Evolutionary conservation across 148 eudicot species (phyloP).

Genomic region (Heliosperma pusillum): DNA sequence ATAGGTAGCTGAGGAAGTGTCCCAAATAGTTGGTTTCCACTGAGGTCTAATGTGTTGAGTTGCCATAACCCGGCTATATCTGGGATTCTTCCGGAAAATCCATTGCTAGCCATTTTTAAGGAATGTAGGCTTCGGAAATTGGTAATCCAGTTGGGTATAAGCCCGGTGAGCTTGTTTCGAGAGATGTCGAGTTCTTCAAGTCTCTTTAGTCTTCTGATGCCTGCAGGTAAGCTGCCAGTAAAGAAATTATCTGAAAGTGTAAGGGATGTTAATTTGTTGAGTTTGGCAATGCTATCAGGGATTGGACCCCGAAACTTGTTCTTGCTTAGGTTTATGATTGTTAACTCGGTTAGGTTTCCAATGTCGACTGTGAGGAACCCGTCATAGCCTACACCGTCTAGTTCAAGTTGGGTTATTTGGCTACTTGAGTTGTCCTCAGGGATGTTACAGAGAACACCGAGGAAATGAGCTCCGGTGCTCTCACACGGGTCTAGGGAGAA

Average conservation of each 20-base stretch:
- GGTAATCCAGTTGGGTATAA: slow-evolving; percentile 44
- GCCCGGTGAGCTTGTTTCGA: slow-evolving; percentile 48
- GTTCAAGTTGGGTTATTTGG: slow-evolving; percentile 40
- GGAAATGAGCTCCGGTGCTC: slow-evolving; percentile 47
- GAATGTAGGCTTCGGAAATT: slow-evolving; percentile 31
- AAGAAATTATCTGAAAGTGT: slow-evolving; percentile 46
- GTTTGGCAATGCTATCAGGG: slow-evolving; percentile 37
- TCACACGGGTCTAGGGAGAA: slow-evolving; percentile 67
- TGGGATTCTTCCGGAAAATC: slow-evolving; percentile 53
- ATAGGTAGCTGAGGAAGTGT: slow-evolving; percentile 49
- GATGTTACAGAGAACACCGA: slow-evolving; percentile 52
- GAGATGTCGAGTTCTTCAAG: slow-evolving; percentile 52
- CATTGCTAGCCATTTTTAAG: slow-evolving; percentile 44
- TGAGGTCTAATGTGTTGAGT: slow-evolving; percentile 51
- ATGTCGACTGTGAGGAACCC: slow-evolving; percentile 53
- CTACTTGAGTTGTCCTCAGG: slow-evolving; percentile 49
- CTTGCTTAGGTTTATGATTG: slow-evolving; percentile 42
- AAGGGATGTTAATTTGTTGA: slow-evolving; percentile 47
- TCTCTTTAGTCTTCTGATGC: slow-evolving; percentile 34
- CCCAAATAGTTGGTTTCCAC: slow-evolving; percentile 51
- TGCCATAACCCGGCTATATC: slow-evolving; percentile 56
- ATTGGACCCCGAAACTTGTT: slow-evolving; percentile 72
- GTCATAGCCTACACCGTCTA: slow-evolving; percentile 58
- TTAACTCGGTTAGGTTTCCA: slow-evolving; percentile 61
- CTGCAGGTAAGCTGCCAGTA: slow-evolving; percentile 43